Evolutionary conservation across 345 rosid genomes (phyloP), one percentile per base, ranked within the genome.

Genomic region (Eutrema yunnanense): DNA sequence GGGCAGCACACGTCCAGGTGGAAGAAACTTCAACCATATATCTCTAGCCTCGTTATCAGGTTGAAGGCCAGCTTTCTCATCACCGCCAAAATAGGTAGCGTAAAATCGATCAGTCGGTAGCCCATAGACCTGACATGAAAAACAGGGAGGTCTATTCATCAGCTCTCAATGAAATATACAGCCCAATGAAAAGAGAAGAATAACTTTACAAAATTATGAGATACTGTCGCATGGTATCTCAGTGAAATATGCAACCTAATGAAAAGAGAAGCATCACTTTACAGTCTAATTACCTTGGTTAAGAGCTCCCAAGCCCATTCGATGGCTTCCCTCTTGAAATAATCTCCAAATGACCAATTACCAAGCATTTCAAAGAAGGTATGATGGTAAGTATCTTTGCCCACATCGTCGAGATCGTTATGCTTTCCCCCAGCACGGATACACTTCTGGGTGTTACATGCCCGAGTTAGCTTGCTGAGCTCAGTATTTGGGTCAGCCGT

Each of bases 351-450:
- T 0, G 99, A 95, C 99, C 99, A 95, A 75, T 92, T 92, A 10
- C 99, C 99, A 9, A 95, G 85, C 99, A 95, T 95, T 80, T 95
- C 98, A 74, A 95, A 95, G 90, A 95, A 92, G n/a, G 99, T 92
- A 65, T 95, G 99, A 74, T 95, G 98, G 74, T 95, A 95, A 22
- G 99, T 95, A 65, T 95, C 99, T 74, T 95, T 92, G 37, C 99
- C 99, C 4, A 95, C 99, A 77, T 95, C 99, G 40, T 95, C 99
- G 2, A 95, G 88, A 78, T 95, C 99, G 62, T 95, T 95, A 75
- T 95, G 98, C 81, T 95, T 95, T 40, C 97, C 99, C 29, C 98
- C 99, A 3, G 99, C 99, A 12, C 98, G 90, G 43, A 95, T 95
- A 74, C 97, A 95, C 86, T 95, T 95, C 64, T 95, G 99, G 22